Base-by-base conservation (phyloP, 2,329 filamentous ascomycete genomes). In the Pestalotiopsis sp. region DNA sequence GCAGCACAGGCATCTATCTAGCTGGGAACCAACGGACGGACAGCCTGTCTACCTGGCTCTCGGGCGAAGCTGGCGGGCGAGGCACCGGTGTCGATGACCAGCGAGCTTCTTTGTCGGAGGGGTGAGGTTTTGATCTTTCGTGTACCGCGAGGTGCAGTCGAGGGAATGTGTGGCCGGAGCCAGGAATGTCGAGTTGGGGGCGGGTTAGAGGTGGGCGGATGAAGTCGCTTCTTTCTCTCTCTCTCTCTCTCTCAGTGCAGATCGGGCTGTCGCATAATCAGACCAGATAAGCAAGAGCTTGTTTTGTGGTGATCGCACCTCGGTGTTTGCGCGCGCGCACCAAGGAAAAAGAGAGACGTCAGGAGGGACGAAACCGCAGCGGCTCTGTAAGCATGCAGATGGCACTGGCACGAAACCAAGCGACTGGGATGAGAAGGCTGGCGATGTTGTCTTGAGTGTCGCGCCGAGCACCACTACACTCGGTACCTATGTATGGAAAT, bases 1-100 rank as follows among this genome's bases (percentile, higher is more conserved):
- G 20, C 23, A 17, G n/a, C 38, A 64, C 20, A 27, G n/a, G 62
- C 62, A 64, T 64, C 60, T 62, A 62, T n/a, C 38, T 39, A 45
- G 27, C 36, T 52, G 38, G 14, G 45, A 13, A 11, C 23, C 25
- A 23, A 36, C 17, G 57, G 23, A 59, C 20, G 13, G 56, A 27
- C 57, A n/a, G 45, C 45, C 45, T 52, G 45, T 52, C 45, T 52
- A 20, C n/a, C 20, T n/a, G 9, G 31, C 17, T n/a, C 20, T 7
- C 45, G 17, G 17, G 17, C 20, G 17, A 52, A 52, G 45, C 45
- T n/a, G 45, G 45, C 7, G 7, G 20, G 45, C 17, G 45, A 52
- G 23, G 45, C 17, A 52, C 45, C 17, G 45, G 14, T 52, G 14
- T 52, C 45, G 17, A n/a, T 7, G 20, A 20, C 7, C 45, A n/a